These are phyloP conservation scores for Tillandsia leiboldiana DNA, from an alignment of 176 grass and related monocot species.

Conservation along the genomic window DNA sequence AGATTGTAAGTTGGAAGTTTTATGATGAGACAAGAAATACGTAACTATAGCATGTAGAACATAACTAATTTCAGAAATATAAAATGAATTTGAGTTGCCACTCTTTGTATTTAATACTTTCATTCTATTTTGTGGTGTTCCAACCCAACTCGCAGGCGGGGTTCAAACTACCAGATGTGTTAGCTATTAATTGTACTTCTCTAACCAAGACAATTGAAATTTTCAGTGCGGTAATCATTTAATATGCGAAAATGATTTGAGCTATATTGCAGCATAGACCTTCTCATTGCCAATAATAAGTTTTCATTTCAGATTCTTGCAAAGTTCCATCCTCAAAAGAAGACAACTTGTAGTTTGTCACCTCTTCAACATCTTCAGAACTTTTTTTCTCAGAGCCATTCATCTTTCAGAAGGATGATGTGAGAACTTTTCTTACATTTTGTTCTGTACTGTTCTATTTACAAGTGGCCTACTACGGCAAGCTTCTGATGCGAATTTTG, in stretches of 20 bases:
- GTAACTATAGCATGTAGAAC: too few relatives aligned
- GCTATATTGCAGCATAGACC: neutral
- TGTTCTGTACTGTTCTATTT: neutral
- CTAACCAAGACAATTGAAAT: conserved; percentile 56
- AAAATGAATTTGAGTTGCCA: too few relatives aligned
- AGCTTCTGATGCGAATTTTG: too few relatives aligned
- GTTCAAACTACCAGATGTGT: conserved; percentile 45
- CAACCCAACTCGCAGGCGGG: conserved; percentile 26
- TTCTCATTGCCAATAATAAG: conserved; percentile 11
- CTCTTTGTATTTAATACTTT: neutral
- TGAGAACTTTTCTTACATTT: conserved; percentile 26
- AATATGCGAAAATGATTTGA: neutral
- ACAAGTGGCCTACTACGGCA: too few relatives aligned
- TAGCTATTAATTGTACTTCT: conserved; percentile 84
- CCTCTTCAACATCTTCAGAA: conserved; percentile 64
- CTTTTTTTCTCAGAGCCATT: conserved; percentile 50
- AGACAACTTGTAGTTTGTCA: conserved; percentile 30
- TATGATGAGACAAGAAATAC: too few relatives aligned
- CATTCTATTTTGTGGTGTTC: neutral
- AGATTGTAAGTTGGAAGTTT: too few relatives aligned
- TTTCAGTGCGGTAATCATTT: conserved; percentile 58
- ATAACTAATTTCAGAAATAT: too few relatives aligned
- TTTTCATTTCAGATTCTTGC: conserved; percentile 60
- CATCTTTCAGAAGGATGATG: conserved; percentile 63
- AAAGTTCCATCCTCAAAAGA: conserved; percentile 39